Base-by-base conservation (phyloP, 2,329 filamentous ascomycete species). In the Fusarium sp. region DNA sequence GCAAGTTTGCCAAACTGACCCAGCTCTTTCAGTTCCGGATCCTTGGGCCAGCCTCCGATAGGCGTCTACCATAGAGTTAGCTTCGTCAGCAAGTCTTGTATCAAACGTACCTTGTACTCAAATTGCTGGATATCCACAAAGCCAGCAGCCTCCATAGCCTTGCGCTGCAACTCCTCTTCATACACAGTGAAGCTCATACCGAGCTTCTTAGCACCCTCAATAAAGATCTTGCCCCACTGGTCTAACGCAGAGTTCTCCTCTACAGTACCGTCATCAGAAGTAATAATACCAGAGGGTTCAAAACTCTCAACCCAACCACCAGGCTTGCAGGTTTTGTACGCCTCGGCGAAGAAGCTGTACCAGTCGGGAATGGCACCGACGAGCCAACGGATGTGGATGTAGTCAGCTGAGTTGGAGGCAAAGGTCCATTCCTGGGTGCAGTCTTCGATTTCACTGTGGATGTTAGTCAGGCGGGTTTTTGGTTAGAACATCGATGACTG, bases 381-480 rank as follows among this genome's bases (percentile, higher is more conserved):
- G 0, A 64, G 49, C 61, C 61, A 64, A 8, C 61, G 61, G 12
- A 64, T 64, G 8, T 64, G 61, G 3, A 64, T 64, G 9, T 64
- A 64, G 15, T 64, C 61, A 7, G 20, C 61, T 15, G 61, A 64
- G 8, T 64, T 22, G 11, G 59, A 44, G 1, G 61, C 44, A 38
- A 64, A 64, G 22, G 61, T 64, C 61, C 61, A 64, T 9, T 64
- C 59, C 10, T 64, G 61, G 5, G 61, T 64, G 13, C 61, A 64
- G 18, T 64, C 61, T 32, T 64, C 61, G 2, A 64, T 64, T 12
- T 64, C 61, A 16, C 61, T 64, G 2, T 3, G 2, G 11, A 2
- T 12, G 3, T 64, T 15, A 64, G 8, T 38, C 2, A 1, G 0
- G 12, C 12, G 2, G 3, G 1, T 12, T 2, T 3, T 3, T 18